These are phyloP conservation scores for Alternaria brassicae DNA, from an alignment of 2,329 filamentous ascomycete species.

Conservation along the genomic window DNA sequence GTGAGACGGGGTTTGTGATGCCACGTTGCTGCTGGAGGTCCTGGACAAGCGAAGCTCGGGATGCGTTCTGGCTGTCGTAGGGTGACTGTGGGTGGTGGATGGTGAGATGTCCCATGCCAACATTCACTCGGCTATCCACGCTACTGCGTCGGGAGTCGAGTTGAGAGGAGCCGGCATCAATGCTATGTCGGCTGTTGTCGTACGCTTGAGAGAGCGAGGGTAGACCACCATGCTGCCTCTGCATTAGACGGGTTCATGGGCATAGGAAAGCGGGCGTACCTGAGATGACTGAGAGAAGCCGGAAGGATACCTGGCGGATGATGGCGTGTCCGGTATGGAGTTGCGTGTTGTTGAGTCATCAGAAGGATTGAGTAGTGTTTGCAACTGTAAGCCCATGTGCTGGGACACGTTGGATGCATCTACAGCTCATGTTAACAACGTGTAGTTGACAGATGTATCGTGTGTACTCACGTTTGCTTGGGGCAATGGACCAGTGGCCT, in stretches of 20 bases:
- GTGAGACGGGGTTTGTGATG: constrained; percentile 45
- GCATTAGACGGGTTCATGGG: constrained; percentile 20
- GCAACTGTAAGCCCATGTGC: constrained; percentile 58
- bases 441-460: constrained; percentile 7
- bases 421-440: constrained; percentile 26
- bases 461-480: constrained; percentile 60
- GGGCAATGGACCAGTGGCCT: constrained; percentile 66
- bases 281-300: constrained; percentile 33
- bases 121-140: constrained; percentile 79
- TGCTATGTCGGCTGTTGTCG: constrained; percentile 56
- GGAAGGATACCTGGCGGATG: constrained; percentile 47
- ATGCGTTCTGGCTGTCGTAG: constrained; percentile 79
- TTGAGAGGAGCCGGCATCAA: constrained; percentile 57
- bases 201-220: constrained; percentile 66
- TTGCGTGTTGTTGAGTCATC: constrained; percentile 58
- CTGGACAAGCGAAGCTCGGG: constrained; percentile 76
- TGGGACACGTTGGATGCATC: constrained; percentile 54
- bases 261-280: constrained; percentile 24
- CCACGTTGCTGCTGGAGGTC: constrained; percentile 69
- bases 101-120: constrained; percentile 72
- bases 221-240: constrained; percentile 50
- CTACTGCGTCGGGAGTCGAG: constrained; percentile 74
- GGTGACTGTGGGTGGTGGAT: constrained; percentile 72
- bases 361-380: constrained; percentile 57
- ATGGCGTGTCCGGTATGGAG: constrained; percentile 54